Evolutionary conservation across 352 stramenopile genomes (phyloP).

Genomic region (Globisporangium middletonii): DNA sequence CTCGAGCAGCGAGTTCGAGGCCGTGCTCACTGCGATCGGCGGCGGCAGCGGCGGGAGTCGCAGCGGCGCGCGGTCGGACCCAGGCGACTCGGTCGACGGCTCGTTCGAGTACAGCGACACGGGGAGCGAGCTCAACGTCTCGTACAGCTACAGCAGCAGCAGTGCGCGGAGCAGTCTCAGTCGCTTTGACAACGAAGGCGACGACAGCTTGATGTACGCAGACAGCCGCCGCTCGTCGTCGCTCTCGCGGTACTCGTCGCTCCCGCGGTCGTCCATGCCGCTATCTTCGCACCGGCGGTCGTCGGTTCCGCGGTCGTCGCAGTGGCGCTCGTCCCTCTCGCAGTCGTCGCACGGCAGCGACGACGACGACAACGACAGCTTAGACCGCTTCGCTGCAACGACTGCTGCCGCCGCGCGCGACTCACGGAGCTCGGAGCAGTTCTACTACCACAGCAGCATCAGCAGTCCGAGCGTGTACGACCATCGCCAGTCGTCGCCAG

Average conservation of each 20-base stretch:
- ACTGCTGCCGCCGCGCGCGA: neutral
- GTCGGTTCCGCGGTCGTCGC: constrained; percentile 5
- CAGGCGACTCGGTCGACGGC: constrained; percentile 2
- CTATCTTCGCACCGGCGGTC: constrained; percentile 5
- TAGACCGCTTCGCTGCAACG: neutral
- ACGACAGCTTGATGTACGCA: constrained; percentile 7
- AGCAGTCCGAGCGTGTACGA: neutral
- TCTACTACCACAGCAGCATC: constrained; percentile 5
- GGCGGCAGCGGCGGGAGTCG: constrained; percentile 1
- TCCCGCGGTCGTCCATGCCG: constrained; percentile 8
- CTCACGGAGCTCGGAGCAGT: neutral
- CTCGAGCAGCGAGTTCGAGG: constrained; percentile 39
- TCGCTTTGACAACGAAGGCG: neutral
- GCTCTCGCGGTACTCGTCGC: constrained; percentile 2
- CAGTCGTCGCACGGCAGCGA: constrained; percentile 6
- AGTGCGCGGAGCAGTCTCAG: constrained; percentile 1
- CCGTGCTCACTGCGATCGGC: constrained; percentile 30
- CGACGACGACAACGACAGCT: neutral
- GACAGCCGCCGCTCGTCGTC: constrained; percentile 8
- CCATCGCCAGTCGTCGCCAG: constrained; percentile 1
- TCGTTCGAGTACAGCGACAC: constrained; percentile 7
- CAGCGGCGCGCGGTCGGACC: constrained; percentile 5
- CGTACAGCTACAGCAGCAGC: constrained; percentile 8
- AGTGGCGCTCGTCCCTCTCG: constrained; percentile 9
- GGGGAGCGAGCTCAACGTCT: neutral